These are phyloP conservation scores for Rhizophagus clarus DNA, from an alignment of 192 early-diverging fungal genomes.

Conservation along the genomic window DNA sequence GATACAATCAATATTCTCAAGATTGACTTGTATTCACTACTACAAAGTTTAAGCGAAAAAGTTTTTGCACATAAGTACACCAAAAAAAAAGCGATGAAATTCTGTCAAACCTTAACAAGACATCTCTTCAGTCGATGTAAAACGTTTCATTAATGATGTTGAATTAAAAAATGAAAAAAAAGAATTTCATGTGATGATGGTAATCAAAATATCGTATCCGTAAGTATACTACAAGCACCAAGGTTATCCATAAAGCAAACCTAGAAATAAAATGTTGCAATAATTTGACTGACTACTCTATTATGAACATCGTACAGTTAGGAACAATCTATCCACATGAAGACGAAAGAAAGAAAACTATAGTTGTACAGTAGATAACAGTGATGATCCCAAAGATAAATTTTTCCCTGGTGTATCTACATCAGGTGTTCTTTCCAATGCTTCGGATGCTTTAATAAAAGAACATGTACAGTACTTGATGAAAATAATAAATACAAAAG, in stretches of 20 bases:
- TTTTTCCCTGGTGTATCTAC: too few relatives aligned
- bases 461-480: too few relatives aligned
- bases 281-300: constrained; percentile 5
- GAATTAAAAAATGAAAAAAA: constrained; percentile 19
- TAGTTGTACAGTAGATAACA: too few relatives aligned
- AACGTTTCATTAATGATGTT: constrained; percentile 28
- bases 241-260: constrained; percentile 23
- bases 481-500: too few relatives aligned
- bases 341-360: too few relatives aligned
- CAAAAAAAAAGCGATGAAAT: constrained; percentile 26
- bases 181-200: constrained; percentile 19
- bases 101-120: constrained; percentile 27
- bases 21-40: constrained; percentile 14
- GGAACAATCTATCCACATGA: background rate
- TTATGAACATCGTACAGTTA: constrained; percentile 9
- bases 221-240: constrained; percentile 24
- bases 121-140: constrained; percentile 29
- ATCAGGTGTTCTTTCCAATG: too few relatives aligned
- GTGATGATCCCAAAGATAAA: too few relatives aligned
- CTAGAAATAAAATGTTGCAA: constrained; percentile 15
- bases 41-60: constrained; percentile 20
- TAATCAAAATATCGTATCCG: constrained; percentile 23
- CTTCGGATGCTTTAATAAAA: too few relatives aligned
- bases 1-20: constrained; percentile 26
- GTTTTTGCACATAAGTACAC: constrained; percentile 5